Evolutionary conservation across 2,329 filamentous ascomycete genomes (phyloP), one percentile per base, ranked within the genome.

Genomic region (Sarocladium oryzae): DNA sequence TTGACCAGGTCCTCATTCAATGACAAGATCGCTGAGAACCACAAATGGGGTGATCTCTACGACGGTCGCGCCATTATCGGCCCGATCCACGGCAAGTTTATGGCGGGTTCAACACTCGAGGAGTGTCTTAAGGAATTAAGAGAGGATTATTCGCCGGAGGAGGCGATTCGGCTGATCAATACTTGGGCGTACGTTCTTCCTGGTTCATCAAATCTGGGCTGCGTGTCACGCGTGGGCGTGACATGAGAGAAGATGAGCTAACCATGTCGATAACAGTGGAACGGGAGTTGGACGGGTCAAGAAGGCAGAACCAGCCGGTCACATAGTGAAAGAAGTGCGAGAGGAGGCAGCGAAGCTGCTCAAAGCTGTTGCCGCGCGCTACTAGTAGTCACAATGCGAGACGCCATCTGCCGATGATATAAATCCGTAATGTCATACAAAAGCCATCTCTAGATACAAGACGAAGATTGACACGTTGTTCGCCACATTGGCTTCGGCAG

Each of bases 211-310:
- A 28, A 15, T 36, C 30, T 21, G 20, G n/a, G 37, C 20, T 41
- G 10, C n/a, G n/a, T n/a, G n/a, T n/a, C n/a, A n/a, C n/a, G n/a
- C n/a, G n/a, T n/a, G n/a, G n/a, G n/a, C n/a, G n/a, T n/a, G n/a
- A n/a, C n/a, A n/a, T n/a, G n/a, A n/a, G n/a, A n/a, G n/a, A n/a
- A n/a, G 30, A 50, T 15, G 36, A 37, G 32, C 58, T 58, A 26
- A 58, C n/a, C 33, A 36, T 46, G 7, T 49, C 9, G 28, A 33
- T 33, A 13, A 30, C 28, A 70, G 67, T 6, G 73, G 73, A 37
- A 70, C 73, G 4, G 73, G 64, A 0, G 67, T 76, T 16, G 73
- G 73, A 2, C 56, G 76, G 23, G 66, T 76, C n/a, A 70, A 61
- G n/a, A 64, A 69, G 23, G 57, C 57, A 4, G 63, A 67, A 16